Evolutionary conservation across 148 eudicot genomes (phyloP).

Genomic region (Pharnaceum exiguum): DNA sequence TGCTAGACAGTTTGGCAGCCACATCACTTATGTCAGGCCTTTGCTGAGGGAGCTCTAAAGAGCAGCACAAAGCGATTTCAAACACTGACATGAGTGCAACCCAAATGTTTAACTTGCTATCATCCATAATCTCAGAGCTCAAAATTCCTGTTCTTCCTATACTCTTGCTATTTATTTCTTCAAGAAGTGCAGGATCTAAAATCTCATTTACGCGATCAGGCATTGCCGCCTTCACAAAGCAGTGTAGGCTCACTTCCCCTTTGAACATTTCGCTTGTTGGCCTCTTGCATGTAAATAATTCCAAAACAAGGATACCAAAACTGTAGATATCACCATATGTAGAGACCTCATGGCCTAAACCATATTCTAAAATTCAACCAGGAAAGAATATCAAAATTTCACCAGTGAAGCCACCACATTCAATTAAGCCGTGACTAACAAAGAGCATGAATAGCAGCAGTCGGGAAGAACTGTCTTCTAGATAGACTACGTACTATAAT

Average conservation of each 20-base stretch:
- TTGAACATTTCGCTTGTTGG: slow-evolving; percentile 16
- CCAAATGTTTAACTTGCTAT: neutral
- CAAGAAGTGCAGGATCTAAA: slow-evolving; percentile 4
- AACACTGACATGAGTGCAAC: slow-evolving; percentile 3
- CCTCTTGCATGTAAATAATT: slow-evolving; percentile 22
- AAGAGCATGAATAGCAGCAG: too few species aligned
- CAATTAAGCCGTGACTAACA: too few species aligned
- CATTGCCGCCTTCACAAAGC: slow-evolving; percentile 4
- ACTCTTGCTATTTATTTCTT: too few species aligned
- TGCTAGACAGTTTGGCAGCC: neutral
- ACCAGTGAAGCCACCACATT: too few species aligned
- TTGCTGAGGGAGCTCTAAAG: neutral
- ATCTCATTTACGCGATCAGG: slow-evolving; percentile 12
- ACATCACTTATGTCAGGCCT: slow-evolving; percentile 6
- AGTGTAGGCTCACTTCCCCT: slow-evolving; percentile 10
- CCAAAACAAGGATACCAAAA: slow-evolving; percentile 22
- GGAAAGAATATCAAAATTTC: neutral
- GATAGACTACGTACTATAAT: too few species aligned
- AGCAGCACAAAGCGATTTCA: slow-evolving; percentile 8
- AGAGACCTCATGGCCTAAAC: slow-evolving; percentile 21
- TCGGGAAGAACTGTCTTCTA: too few species aligned
- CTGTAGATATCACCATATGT: slow-evolving; percentile 23
- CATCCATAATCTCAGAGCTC: too few species aligned
- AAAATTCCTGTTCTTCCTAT: too few species aligned
- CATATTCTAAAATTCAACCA: slow-evolving; percentile 14